Conservation (phyloP, 306 rosid genomes). For the Carpinus fangiana region DNA sequence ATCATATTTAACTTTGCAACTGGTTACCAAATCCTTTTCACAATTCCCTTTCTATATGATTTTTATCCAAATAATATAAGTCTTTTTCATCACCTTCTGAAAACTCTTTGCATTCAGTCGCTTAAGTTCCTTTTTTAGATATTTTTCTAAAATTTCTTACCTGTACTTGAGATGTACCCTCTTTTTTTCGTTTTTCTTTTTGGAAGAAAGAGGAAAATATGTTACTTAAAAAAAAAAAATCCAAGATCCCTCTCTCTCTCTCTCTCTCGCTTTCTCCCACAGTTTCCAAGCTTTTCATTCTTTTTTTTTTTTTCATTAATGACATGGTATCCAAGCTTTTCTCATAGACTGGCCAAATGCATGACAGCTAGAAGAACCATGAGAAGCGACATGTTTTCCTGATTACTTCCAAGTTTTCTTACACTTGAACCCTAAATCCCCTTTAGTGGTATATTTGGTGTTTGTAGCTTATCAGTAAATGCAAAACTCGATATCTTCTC, state of each 20-base stretch:
- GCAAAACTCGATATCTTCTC: neutral
- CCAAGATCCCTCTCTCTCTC: too few relatives aligned
- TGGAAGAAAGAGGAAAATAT: neutral
- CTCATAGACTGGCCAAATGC: too few relatives aligned
- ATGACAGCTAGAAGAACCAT: too few relatives aligned
- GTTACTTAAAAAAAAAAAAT: neutral
- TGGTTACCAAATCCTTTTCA: neutral
- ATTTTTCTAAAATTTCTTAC: neutral
- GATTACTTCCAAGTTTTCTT: neutral
- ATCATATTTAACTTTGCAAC: neutral
- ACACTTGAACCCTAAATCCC: neutral
- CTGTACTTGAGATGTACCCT: neutral
- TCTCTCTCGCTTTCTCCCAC: too few relatives aligned
- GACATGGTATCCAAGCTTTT: too few relatives aligned
- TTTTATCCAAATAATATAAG: neutral
- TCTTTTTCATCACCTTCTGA: neutral
- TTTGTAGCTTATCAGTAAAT: neutral
- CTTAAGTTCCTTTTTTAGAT: neutral
- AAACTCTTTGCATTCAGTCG: neutral
- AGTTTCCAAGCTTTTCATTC: too few relatives aligned
- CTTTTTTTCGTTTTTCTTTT: neutral
- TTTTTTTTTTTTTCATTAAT: too few relatives aligned
- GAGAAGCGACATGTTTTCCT: neutral
- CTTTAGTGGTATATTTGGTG: neutral
- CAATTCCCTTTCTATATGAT: neutral